Conservation (phyloP, 2,329 filamentous ascomycete species). For the Fusarium beomiforme region DNA sequence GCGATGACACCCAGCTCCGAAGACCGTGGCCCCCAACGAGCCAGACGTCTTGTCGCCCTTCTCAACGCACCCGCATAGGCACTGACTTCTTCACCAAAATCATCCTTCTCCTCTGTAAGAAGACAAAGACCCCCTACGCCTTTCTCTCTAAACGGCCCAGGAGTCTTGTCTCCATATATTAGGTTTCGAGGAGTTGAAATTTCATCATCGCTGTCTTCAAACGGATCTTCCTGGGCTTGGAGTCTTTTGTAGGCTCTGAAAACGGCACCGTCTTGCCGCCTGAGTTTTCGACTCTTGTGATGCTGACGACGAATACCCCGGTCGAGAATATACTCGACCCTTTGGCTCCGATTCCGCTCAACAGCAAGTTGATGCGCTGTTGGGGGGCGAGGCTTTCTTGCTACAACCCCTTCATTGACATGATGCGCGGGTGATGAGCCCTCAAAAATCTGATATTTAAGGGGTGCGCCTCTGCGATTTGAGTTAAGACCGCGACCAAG, state of each 20-base stretch:
- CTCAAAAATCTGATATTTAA: slow-evolving; percentile 70
- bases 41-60: slow-evolving; percentile 71
- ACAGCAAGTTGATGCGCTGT: slow-evolving; percentile 86
- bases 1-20: slow-evolving; percentile 58
- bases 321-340: slow-evolving; percentile 84
- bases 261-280: slow-evolving; percentile 73
- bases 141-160: slow-evolving; percentile 61
- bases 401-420: slow-evolving; percentile 64
- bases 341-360: slow-evolving; percentile 79
- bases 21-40: slow-evolving; percentile 70
- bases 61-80: slow-evolving; percentile 73
- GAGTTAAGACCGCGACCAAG: slow-evolving; percentile 43
- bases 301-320: slow-evolving; percentile 76
- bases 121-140: slow-evolving; percentile 73
- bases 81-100: slow-evolving; percentile 79
- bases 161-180: slow-evolving; percentile 43
- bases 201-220: slow-evolving; percentile 72
- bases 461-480: slow-evolving; percentile 55
- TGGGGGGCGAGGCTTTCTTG: slow-evolving; percentile 75
- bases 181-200: slow-evolving; percentile 51
- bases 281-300: slow-evolving; percentile 68
- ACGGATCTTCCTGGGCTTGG: slow-evolving; percentile 63
- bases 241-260: slow-evolving; percentile 73
- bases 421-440: slow-evolving; percentile 68
- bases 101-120: slow-evolving; percentile 70